Evolutionary conservation across 2,329 filamentous ascomycete species (phyloP).

Genomic region (Daldinia sp.): DNA sequence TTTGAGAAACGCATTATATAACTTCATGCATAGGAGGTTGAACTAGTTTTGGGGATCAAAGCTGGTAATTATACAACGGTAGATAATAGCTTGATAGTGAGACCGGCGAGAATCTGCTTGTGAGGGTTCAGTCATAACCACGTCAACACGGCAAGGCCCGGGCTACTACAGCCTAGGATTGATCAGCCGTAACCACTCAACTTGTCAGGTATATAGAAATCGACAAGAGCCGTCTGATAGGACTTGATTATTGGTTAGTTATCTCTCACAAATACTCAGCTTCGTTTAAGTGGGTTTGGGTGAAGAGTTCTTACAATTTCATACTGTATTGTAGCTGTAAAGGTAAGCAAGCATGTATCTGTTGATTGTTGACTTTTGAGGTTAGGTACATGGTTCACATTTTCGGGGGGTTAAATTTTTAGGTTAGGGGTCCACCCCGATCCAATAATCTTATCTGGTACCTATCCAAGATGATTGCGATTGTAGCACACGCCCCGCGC

Average conservation of each 20-base stretch:
- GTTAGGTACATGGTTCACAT: neutral
- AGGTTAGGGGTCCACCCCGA: neutral
- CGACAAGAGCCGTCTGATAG: neutral
- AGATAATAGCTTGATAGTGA: neutral
- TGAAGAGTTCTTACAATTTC: neutral
- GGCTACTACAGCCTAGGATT: conserved; percentile 6
- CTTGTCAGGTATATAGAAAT: neutral
- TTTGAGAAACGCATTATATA: conserved; percentile 42
- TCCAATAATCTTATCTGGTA: neutral
- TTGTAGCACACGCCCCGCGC: conserved; percentile 9
- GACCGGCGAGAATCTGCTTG: conserved; percentile 17
- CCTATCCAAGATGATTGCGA: neutral
- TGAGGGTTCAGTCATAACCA: conserved; percentile 28
- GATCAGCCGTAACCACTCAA: neutral
- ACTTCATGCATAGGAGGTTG: neutral
- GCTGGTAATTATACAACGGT: neutral
- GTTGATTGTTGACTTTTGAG: conserved; percentile 27
- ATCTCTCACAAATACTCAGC: neutral
- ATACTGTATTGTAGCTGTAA: neutral
- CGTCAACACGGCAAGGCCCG: conserved; percentile 16
- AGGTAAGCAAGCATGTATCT: neutral
- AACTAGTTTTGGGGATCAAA: neutral
- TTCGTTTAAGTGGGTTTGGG: conserved; percentile 1
- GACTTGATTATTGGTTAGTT: conserved; percentile 17
- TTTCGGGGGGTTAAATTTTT: neutral